Percentiles rank a stretch among this genome's conserved stretches.
Conservation (phyloP, 2,329 filamentous ascomycete species). For the Talaromyces sp. region DNA sequence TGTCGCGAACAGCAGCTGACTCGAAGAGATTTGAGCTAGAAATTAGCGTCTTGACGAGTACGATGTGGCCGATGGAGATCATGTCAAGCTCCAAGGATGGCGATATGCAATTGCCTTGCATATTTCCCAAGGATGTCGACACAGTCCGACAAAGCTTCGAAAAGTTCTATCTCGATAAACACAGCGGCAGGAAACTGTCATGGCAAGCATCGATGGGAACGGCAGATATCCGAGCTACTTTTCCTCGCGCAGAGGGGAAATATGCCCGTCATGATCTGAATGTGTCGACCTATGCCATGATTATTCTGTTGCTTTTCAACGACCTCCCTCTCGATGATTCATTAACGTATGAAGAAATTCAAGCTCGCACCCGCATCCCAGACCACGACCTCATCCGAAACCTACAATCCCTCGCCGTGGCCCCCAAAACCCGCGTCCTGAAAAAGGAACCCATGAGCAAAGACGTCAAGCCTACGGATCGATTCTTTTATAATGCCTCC, state of each 20-base stretch:
- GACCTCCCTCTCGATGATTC: slow-evolving; percentile 56
- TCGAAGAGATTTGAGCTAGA: slow-evolving; percentile 71
- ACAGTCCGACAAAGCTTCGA: slow-evolving; percentile 80
- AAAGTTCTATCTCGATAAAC: slow-evolving; percentile 80
- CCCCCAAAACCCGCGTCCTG: slow-evolving; percentile 77
- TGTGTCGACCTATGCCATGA: slow-evolving; percentile 88
- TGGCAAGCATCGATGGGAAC: slow-evolving; percentile 77
- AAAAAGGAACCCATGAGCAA: slow-evolving; percentile 77
- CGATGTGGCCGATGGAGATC: slow-evolving; percentile 90
- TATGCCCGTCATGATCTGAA: slow-evolving; percentile 82
- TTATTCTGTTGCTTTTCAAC: slow-evolving; percentile 87
- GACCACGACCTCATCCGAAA: slow-evolving; percentile 69
- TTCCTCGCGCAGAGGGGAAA: slow-evolving; percentile 67
- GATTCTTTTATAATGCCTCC: slow-evolving; percentile 75
- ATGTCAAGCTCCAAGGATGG: slow-evolving; percentile 62
- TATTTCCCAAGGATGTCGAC: slow-evolving; percentile 71
- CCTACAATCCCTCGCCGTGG: slow-evolving; percentile 76
- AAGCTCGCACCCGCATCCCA: slow-evolving; percentile 76
- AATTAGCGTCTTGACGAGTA: slow-evolving; percentile 84
- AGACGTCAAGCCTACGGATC: slow-evolving; percentile 70
- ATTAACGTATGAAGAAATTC: slow-evolving; percentile 71
- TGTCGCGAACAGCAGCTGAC: slow-evolving; percentile 55
- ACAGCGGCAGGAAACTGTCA: slow-evolving; percentile 81
- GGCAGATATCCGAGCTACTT: slow-evolving; percentile 82
- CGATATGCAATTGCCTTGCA: slow-evolving; percentile 52